A percentile compares a stretch with the other conserved stretches of the same genome.
phyloP scores from a whole-genome alignment of 2,329 filamentous ascomycete genomes.

The Cladosporium sp. region DNA sequence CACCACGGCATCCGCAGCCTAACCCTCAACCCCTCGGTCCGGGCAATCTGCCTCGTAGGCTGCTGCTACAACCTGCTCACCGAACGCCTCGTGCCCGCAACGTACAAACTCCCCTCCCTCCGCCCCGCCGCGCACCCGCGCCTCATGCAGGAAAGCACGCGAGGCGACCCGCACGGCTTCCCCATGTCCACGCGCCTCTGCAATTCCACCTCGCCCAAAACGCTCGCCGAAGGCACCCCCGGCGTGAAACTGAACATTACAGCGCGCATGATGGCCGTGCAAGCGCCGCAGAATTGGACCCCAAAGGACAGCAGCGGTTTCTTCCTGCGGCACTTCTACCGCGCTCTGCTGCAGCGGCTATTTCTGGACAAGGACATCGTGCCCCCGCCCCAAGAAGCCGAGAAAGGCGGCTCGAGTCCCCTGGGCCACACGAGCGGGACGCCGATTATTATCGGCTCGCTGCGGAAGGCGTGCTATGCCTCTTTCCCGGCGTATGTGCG shows the following conservation, averaged over 20 bases:
- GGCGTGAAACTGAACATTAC: slow-evolving; percentile 91
- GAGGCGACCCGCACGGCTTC: slow-evolving; percentile 86
- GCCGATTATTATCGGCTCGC: slow-evolving; percentile 80
- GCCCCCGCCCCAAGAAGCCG: slow-evolving; percentile 43
- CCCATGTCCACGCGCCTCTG: slow-evolving; percentile 76
- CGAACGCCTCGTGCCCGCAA: slow-evolving; percentile 80
- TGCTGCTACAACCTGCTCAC: slow-evolving; percentile 98
- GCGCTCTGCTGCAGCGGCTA: slow-evolving; percentile 85
- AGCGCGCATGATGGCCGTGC: slow-evolving; percentile 95
- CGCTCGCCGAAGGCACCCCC: neutral
- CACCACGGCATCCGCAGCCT: slow-evolving; percentile 90
- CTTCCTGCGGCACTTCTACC: slow-evolving; percentile 90
- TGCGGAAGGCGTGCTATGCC: slow-evolving; percentile 74
- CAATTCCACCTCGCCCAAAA: slow-evolving; percentile 41
- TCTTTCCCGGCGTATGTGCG: slow-evolving; percentile 74
- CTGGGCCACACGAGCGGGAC: slow-evolving; percentile 44
- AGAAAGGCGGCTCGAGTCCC: slow-evolving; percentile 28
- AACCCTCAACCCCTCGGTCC: slow-evolving; percentile 75
- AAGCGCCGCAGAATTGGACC: slow-evolving; percentile 92
- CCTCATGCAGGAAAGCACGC: slow-evolving; percentile 48
- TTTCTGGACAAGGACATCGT: slow-evolving; percentile 82
- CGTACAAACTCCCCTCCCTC: slow-evolving; percentile 76
- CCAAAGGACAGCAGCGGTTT: slow-evolving; percentile 75
- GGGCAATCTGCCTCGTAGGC: slow-evolving; percentile 90
- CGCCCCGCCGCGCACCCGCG: slow-evolving; percentile 67